These are phyloP conservation scores for Calonectria hawksworthii DNA, from an alignment of 2,329 filamentous ascomycete genomes.

Conservation along the genomic window DNA sequence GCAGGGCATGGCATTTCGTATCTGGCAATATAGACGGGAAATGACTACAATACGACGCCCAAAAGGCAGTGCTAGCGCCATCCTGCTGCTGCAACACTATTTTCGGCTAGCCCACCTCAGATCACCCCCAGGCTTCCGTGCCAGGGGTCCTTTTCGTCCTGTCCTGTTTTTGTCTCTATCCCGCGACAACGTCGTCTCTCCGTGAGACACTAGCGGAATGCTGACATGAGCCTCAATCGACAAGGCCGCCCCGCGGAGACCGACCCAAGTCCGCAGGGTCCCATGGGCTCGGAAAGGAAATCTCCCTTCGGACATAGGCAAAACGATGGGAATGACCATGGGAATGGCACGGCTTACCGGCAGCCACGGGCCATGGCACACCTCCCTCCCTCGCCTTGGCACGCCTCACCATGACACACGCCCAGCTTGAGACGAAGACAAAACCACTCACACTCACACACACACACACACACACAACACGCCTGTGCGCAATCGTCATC, in stretches of 20 bases:
- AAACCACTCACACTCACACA: not conserved
- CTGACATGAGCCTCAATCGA: slow-evolving; percentile 10
- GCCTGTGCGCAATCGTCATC: not conserved
- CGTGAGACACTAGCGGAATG: slow-evolving; percentile 10
- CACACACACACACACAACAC: no score
- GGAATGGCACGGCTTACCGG: not conserved
- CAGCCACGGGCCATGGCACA: not conserved
- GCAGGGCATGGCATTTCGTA: not conserved
- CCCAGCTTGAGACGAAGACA: not conserved
- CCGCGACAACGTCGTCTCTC: not conserved
- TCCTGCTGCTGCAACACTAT: not conserved
- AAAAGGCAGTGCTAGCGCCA: not conserved
- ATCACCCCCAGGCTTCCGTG: not conserved
- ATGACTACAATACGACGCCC: slow-evolving; percentile 6
- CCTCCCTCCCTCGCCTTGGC: not conserved
- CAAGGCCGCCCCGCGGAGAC: not conserved
- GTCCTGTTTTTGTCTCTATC: not conserved
- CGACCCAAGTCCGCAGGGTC: not conserved
- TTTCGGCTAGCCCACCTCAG: slow-evolving; percentile 5
- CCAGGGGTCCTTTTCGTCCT: not conserved
- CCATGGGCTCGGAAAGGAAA: not conserved
- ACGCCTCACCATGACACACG: not conserved
- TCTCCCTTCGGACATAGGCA: not conserved
- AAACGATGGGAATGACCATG: slow-evolving; percentile 2
- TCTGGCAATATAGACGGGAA: slow-evolving; percentile 7